Conservation (phyloP, 805 yeast genomes). For the Spathaspora arborariae region DNA sequence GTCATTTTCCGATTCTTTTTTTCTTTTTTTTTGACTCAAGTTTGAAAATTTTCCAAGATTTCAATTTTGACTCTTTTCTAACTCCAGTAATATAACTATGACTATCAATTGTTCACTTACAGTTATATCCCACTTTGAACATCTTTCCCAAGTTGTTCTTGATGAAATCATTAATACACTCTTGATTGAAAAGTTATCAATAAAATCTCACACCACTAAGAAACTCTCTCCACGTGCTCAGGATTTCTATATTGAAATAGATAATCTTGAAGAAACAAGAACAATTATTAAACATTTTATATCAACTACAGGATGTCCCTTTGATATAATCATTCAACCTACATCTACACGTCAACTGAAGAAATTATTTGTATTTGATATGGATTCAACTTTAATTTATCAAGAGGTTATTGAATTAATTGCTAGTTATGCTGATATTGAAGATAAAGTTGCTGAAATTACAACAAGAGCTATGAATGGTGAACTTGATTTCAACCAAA, state of each 20-base stretch:
- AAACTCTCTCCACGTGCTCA: slow-evolving; percentile 19
- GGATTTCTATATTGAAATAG: slow-evolving; percentile 15
- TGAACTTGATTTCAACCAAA: slow-evolving; percentile 84
- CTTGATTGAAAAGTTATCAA: not conserved
- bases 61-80: not conserved
- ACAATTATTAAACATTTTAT: slow-evolving; percentile 6
- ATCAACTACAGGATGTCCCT: slow-evolving; percentile 8
- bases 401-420: slow-evolving; percentile 97
- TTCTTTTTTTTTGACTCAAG: not conserved
- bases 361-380: slow-evolving; percentile 82
- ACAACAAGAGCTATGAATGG: slow-evolving; percentile 97
- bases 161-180: not conserved
- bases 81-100: not conserved
- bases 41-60: not conserved
- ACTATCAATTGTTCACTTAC: slow-evolving; percentile 1
- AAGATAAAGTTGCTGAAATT: slow-evolving; percentile 78
- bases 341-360: slow-evolving; percentile 24
- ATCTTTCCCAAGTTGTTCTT: not conserved
- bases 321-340: slow-evolving; percentile 33
- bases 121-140: not conserved
- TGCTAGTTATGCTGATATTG: slow-evolving; percentile 91
- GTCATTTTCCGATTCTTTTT: not conserved
- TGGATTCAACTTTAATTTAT: slow-evolving; percentile 95
- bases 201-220: slow-evolving; percentile 3
- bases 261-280: slow-evolving; percentile 8